Evolutionary conservation across 2,329 filamentous ascomycete species (phyloP).

Genomic region (Alternaria burnsii): DNA sequence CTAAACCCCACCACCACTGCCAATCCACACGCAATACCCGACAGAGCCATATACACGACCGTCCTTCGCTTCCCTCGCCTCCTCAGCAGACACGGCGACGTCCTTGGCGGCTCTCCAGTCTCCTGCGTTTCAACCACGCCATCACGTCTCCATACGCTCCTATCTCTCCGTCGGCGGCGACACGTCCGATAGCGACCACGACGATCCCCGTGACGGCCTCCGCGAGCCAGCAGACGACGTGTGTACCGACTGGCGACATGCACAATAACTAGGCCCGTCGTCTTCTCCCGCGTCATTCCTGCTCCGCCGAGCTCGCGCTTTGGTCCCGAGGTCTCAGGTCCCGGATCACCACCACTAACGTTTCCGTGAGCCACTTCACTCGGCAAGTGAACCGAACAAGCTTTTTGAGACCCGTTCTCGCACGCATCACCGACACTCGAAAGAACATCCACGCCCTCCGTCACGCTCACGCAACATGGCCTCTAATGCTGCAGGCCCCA

Average conservation of each 20-base stretch:
- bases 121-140: slow-evolving; percentile 1
- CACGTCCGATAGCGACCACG: slow-evolving; percentile 10
- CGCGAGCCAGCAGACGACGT: slow-evolving; percentile 11
- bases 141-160: slow-evolving; percentile 5
- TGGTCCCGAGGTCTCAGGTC: slow-evolving; percentile 14
- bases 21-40: slow-evolving; percentile 3
- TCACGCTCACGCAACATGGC: slow-evolving; percentile 37
- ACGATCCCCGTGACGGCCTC: slow-evolving; percentile 2
- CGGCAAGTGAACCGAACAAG: slow-evolving; percentile 7
- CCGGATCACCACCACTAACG: slow-evolving; percentile 16
- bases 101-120: background rate
- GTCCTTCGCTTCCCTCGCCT: background rate
- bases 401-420: background rate
- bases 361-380: slow-evolving; percentile 13
- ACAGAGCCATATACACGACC: slow-evolving; percentile 4
- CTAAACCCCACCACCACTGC: slow-evolving; percentile 11
- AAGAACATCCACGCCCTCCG: background rate
- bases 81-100: background rate
- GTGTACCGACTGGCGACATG: slow-evolving; percentile 23
- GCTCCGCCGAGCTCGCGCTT: slow-evolving; percentile 19
- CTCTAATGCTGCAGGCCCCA: slow-evolving; percentile 33
- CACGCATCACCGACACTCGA: background rate
- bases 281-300: slow-evolving; percentile 13
- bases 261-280: slow-evolving; percentile 9
- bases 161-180: slow-evolving; percentile 14